Percentiles rank a stretch among this genome's conserved stretches.
These are phyloP conservation scores for Quercus mongolica DNA, from an alignment of 306 rosid species.

Conservation along the genomic window DNA sequence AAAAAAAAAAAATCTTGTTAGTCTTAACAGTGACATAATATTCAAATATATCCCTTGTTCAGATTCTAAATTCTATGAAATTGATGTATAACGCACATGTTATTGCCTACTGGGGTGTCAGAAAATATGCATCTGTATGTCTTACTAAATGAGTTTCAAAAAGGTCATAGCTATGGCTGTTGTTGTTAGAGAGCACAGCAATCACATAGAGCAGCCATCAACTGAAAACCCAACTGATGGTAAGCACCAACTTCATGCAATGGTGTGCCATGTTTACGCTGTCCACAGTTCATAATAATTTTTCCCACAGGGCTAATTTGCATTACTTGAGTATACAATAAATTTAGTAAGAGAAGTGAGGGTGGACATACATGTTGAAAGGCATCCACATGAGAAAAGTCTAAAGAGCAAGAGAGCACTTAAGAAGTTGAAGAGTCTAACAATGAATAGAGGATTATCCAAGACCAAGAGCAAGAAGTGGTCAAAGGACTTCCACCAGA, in stretches of 20 bases:
- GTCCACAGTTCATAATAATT: not conserved
- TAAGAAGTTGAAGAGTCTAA: slow-evolving; percentile 64
- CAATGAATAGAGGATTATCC: slow-evolving; percentile 45
- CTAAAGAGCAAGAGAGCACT: slow-evolving; percentile 57
- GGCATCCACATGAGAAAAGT: slow-evolving; percentile 40
- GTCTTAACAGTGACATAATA: too few relatives aligned
- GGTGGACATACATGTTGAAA: slow-evolving; percentile 68
- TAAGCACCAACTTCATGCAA: slow-evolving; percentile 25
- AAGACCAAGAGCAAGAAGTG: slow-evolving; percentile 72
- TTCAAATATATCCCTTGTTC: not conserved
- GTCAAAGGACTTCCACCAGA: slow-evolving; percentile 74
- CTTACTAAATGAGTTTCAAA: slow-evolving; percentile 90
- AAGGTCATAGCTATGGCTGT: slow-evolving; percentile 98
- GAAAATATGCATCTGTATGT: slow-evolving; percentile 80
- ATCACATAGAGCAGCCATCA: slow-evolving; percentile 26
- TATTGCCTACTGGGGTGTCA: slow-evolving; percentile 42
- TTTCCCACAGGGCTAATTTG: not conserved
- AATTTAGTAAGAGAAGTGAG: slow-evolving; percentile 55
- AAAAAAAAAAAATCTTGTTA: too few relatives aligned
- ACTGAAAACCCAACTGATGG: slow-evolving; percentile 31
- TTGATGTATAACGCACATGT: not conserved
- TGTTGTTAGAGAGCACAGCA: slow-evolving; percentile 47
- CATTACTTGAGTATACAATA: not conserved
- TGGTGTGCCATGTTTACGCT: not conserved
- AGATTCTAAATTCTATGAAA: not conserved